These are phyloP conservation scores for Eucalyptus regnans DNA, from an alignment of 345 rosid genomes.

Conservation along the genomic window DNA sequence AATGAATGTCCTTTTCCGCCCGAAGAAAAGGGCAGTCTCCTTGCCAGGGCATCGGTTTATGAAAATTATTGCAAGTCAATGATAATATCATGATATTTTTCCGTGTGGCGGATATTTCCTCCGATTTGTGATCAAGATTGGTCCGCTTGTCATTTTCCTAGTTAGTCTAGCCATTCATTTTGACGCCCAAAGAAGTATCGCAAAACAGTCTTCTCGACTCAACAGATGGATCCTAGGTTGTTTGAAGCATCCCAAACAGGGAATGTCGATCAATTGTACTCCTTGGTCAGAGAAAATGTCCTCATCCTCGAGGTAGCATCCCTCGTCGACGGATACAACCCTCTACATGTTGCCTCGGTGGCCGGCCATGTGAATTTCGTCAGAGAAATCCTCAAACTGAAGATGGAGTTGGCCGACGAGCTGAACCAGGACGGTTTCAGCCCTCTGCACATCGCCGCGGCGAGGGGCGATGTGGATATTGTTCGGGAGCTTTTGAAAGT, in stretches of 20 bases:
- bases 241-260: neutral
- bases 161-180: neutral
- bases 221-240: constrained; percentile 2
- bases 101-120: neutral
- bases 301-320: neutral
- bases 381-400: constrained; percentile 4
- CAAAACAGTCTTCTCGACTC: neutral
- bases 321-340: neutral
- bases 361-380: constrained; percentile 15
- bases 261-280: neutral
- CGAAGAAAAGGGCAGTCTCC: neutral
- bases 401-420: constrained; percentile 4
- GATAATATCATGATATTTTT: neutral
- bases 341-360: constrained; percentile 15
- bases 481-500: constrained; percentile 12
- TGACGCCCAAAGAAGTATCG: neutral
- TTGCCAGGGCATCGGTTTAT: neutral
- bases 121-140: neutral
- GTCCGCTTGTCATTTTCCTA: neutral
- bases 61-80: neutral
- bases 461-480: constrained; percentile 5
- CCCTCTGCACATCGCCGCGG: constrained; percentile 16
- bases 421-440: constrained; percentile 11
- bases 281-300: neutral
- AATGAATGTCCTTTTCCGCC: neutral